A percentile compares a stretch with the other conserved stretches of the same genome.
Conservation (phyloP, 192 early-diverging fungal genomes). For the Backusella westeae region DNA sequence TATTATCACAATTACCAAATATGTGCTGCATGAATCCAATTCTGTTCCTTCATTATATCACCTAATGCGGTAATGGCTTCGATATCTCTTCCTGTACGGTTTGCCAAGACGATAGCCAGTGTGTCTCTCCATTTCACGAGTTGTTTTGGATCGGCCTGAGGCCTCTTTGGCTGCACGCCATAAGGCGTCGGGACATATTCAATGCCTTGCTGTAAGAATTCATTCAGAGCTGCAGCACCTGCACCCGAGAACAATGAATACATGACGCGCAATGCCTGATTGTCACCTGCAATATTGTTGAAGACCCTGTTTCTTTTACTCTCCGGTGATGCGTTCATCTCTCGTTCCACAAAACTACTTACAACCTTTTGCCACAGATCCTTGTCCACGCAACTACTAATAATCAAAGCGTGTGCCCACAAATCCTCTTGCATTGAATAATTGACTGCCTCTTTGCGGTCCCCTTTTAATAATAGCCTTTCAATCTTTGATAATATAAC, state of each 20-base stretch:
- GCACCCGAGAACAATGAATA: conserved; percentile 69
- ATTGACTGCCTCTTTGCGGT: conserved; percentile 53
- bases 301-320: not conserved
- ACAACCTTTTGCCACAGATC: conserved; percentile 82
- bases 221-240: conserved; percentile 42
- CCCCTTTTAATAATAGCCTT: conserved; percentile 56
- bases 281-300: conserved; percentile 27
- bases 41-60: conserved; percentile 62
- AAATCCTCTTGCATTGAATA: conserved; percentile 47
- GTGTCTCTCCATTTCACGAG: conserved; percentile 71
- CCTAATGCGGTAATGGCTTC: conserved; percentile 72
- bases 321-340: conserved; percentile 35
- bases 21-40: conserved; percentile 66
- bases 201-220: conserved; percentile 19
- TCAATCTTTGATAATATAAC: conserved; percentile 57
- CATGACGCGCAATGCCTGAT: conserved; percentile 54
- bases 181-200: conserved; percentile 9
- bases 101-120: conserved; percentile 77
- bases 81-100: conserved; percentile 74
- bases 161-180: not conserved
- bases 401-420: conserved; percentile 90
- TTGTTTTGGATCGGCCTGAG: conserved; percentile 25
- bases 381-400: conserved; percentile 85
- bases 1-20: conserved; percentile 62
- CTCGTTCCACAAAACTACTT: conserved; percentile 59